A percentile compares a stretch with the other conserved stretches of the same genome.
Conservation (phyloP, 75 land plant species). For the Ceratopteris richardii region DNA sequence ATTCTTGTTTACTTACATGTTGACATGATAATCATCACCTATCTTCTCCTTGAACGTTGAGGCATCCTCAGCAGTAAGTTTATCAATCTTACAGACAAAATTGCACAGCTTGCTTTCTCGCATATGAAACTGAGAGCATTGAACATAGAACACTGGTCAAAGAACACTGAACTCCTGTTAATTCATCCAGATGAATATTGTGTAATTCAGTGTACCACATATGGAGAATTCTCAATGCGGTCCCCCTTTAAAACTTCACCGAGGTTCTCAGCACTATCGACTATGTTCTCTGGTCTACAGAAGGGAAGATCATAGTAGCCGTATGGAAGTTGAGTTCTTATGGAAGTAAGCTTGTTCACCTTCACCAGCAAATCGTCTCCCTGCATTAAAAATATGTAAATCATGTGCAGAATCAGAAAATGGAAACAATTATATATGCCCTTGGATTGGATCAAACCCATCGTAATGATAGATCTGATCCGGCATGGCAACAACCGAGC, state of each 20-base stretch:
- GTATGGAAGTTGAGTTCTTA: conserved; percentile 88
- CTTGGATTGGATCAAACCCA: neutral
- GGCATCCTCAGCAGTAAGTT: conserved; percentile 33
- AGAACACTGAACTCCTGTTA: too few species aligned
- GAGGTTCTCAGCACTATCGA: conserved; percentile 85
- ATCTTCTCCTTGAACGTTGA: conserved; percentile 58
- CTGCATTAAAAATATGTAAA: conserved; percentile 30
- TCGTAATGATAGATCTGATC: too few species aligned
- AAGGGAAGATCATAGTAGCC: conserved; percentile 83
- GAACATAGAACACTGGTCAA: neutral
- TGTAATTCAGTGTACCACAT: conserved; percentile 31
- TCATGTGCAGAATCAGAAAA: neutral
- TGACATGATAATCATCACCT: conserved; percentile 63
- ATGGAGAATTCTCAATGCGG: conserved; percentile 91
- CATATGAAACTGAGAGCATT: conserved; percentile 68
- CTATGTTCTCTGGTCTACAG: conserved; percentile 56
- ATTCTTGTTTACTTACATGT: conserved; percentile 34
- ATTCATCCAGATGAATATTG: neutral
- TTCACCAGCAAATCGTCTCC: conserved; percentile 63
- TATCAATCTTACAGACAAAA: conserved; percentile 40
- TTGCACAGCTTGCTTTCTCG: conserved; percentile 56
- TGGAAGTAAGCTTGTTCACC: conserved; percentile 88
- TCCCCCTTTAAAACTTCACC: conserved; percentile 97
- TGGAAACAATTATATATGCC: neutral
- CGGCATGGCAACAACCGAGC: too few species aligned